Base-by-base conservation (phyloP, 129 eudicot genomes). In the sunflower (Helianthus annuus) region DNA sequence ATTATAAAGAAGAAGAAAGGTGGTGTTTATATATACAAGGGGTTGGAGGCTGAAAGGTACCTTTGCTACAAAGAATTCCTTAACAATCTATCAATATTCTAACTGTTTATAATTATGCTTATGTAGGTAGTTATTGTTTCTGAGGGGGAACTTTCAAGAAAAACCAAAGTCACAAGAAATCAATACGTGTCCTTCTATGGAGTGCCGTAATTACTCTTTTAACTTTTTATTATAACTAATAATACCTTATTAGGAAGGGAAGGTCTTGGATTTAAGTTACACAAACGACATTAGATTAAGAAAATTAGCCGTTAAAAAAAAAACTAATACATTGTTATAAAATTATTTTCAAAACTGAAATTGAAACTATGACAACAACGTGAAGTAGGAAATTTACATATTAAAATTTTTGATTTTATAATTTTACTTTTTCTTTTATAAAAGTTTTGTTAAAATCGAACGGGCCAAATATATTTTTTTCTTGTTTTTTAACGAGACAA, bases 131-230 rank as follows among this genome's bases (percentile, higher is more conserved):
- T 85, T 83, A 83, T 71, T 72, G 78, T 62, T 74, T 71, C 69
- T 66, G 78, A 76, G 70, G 76, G 83, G 86, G 78, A 92, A 74
- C 79, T 84, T 76, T 66, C 77, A 81, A 81, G 84, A 80, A 86
- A 86, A 83, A 72, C 89, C 96, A 84, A 85, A 77, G 79, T 85
- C 77, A 82, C 93, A 80, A 87, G 91, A 82, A 88, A 89, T 79
- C 86, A 54, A 63, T 71, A 63, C 44, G 60, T 63, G 77, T 66
- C 74, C 42, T 12, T 12, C 10, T 11, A 45, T 55, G 58, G 73
- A 65, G 49, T 75, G 67, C 52, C 7, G 22, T 29, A 57, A 24
- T 24, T 70, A 73, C 64, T 63, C 53, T 73, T 71, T 32, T 32
- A 40, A 62, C 10, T 38, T 73, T 73, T 51, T 3, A 51, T 36